Base-by-base conservation (phyloP, 768 basidiomycete species). In the Leucocoprinus birnbaumii region DNA sequence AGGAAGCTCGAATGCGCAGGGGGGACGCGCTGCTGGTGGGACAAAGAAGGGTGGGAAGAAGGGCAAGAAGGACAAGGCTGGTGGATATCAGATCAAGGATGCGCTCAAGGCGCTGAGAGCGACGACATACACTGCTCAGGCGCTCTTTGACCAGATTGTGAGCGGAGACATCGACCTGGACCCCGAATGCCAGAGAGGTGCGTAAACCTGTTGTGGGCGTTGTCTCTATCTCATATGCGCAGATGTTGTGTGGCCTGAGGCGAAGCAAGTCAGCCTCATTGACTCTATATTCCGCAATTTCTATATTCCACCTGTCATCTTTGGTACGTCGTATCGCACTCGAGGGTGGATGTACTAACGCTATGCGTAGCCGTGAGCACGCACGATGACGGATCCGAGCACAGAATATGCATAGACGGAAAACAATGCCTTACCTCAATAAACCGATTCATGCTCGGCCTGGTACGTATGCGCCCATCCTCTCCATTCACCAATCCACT, bases 371-470 rank as follows among this genome's bases (percentile, higher is more conserved):
- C 85, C 57, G 77, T 82, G 11, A 69, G 79, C 19, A 66, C 71
- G 2, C 62, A 66, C 31, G 79, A 84, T 0, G 87, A 91, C 61
- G 89, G 89, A 0, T 70, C 78, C 0, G 87, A 89, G 62, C 75
- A 71, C 2, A 82, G 81, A 60, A 83, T 81, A 1, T 89, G 87
- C 61, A 87, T 89, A 7, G 89, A 91, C 61, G 91, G 91, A 16
- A 93, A 93, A 63, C 91, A 93, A 64, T 72, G 91, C 22, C 65
- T 91, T 45, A 91, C 88, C 0, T 89, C 87, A 0, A 85, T 93
- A 45, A 75, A 83, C 44, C 73, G 79, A 87, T 87, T 89, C 62
- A 81, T 91, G 76, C 76, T 81, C 59, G 87, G 88, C n/a, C 57
- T 74, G 60, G 84, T 88, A 63, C 66, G 80, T 77, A 22, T 24